Evolutionary conservation across 179 eudicot species (phyloP), one percentile per base, ranked within the genome.

Genomic region (Vitellaria paradoxa): DNA sequence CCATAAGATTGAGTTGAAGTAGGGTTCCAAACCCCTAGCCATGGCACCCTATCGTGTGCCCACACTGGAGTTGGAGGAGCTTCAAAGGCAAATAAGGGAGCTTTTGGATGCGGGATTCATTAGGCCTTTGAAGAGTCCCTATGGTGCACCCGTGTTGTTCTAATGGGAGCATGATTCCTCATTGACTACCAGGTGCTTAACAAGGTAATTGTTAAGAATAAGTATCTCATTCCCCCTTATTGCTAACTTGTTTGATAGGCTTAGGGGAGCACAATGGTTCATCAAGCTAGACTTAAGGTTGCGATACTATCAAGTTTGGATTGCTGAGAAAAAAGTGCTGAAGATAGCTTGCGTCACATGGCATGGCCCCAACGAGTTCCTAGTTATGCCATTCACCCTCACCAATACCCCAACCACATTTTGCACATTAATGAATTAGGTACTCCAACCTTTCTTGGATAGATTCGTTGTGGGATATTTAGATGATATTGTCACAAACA

Each of bases 291-390:
- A 75, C 23, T 20, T 65, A 23, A 21, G 61, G 24, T 64, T 14
- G 7, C 60, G 68, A 1, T 77, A 55, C 18, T 77, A 77, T 9
- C 73, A 77, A 40, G 66, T 68, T 10, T 10, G 65, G 14, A 49
- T 68, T 12, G 72, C 76, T 0, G 50, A 76, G 30, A 76, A 71
- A 5, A 76, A 69, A 52, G 76, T 69, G 26, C 65, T 20, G 0
- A 75, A 75, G 79, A 80, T 57, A 3, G 30, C 79, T 0, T 80
- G 76, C 14, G 26, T 75, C 11, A 69, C 75, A 52, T 56, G 3
- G n/a, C n/a, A n/a, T n/a, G n/a, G n/a, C n/a, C n/a, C n/a, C n/a
- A n/a, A n/a, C n/a, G n/a, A n/a, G n/a, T n/a, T n/a, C 61, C 12
- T 56, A 56, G 61, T 11, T 56, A 56, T 15, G 61, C 61, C 18